phyloP scores from a whole-genome alignment of 2,329 filamentous ascomycete genomes.

The Tolypocladium album region DNA sequence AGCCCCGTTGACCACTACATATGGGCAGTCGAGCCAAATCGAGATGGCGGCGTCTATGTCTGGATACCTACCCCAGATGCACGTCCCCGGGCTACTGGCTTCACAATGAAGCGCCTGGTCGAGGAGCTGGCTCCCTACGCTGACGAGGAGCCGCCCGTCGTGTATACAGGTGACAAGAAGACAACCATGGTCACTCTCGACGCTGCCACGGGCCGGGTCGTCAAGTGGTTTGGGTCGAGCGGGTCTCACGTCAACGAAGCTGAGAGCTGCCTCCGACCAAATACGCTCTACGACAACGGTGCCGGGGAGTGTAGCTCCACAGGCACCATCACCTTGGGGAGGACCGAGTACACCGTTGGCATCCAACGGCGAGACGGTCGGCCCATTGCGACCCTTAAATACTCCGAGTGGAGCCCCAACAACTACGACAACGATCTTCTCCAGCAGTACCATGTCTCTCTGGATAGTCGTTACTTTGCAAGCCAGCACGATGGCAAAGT shows the following conservation, averaged over 20 bases:
- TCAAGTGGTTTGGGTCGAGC: constrained; percentile 73
- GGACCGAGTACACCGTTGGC: constrained; percentile 80
- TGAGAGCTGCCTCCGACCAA: constrained; percentile 64
- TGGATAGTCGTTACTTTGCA: constrained; percentile 84
- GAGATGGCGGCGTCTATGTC: constrained; percentile 78
- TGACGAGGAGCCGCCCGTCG: constrained; percentile 62
- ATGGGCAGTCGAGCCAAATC: constrained; percentile 90
- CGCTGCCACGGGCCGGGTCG: constrained; percentile 69
- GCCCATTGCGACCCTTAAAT: constrained; percentile 79
- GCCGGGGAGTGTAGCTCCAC: constrained; percentile 68
- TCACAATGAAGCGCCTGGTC: constrained; percentile 80
- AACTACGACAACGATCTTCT: constrained; percentile 81
- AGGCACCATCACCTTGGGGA: constrained; percentile 72
- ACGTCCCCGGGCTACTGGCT: constrained; percentile 54
- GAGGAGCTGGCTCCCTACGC: constrained; percentile 71
- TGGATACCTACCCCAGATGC: constrained; percentile 56
- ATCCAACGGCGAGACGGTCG: constrained; percentile 69
- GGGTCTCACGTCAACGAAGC: constrained; percentile 58
- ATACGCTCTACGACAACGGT: constrained; percentile 54
- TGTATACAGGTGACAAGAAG: constrained; percentile 87
- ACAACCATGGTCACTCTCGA: constrained; percentile 84
- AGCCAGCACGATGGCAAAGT: constrained; percentile 76
- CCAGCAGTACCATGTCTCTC: constrained; percentile 66
- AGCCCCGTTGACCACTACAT: constrained; percentile 72
- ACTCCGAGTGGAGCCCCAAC: constrained; percentile 91